phyloP scores from a whole-genome alignment of 768 basidiomycete species.

The Boletus speciosus region DNA sequence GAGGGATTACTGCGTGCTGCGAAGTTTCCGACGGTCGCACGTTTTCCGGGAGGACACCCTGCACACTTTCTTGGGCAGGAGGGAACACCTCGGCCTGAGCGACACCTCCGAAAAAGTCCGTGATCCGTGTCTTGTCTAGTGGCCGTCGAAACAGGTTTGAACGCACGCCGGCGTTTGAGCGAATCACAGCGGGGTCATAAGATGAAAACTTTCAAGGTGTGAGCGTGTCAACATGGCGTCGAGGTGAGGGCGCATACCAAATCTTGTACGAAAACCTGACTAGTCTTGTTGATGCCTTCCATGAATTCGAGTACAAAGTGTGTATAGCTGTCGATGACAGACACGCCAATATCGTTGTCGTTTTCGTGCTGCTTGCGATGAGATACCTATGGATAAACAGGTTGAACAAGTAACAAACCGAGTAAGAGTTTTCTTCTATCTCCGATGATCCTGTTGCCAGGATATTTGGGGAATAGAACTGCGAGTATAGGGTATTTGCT shows the following conservation, averaged over 20 bases:
- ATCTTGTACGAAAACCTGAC: slow-evolving; percentile 72
- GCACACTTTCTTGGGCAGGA: slow-evolving; percentile 1
- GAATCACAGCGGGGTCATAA: slow-evolving; percentile 71
- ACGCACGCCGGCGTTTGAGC: slow-evolving; percentile 87
- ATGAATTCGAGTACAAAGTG: slow-evolving; percentile 89
- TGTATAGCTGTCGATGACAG: slow-evolving; percentile 93
- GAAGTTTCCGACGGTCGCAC: neutral
- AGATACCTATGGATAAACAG: neutral
- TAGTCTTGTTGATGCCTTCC: slow-evolving; percentile 91
- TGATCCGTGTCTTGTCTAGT: slow-evolving; percentile 61
- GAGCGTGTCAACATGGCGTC: neutral
- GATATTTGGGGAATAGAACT: slow-evolving; percentile 91
- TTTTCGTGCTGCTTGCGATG: slow-evolving; percentile 67
- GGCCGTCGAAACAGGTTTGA: slow-evolving; percentile 73
- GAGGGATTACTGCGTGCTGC: neutral
- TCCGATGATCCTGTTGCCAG: slow-evolving; percentile 86
- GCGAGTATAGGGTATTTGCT: slow-evolving; percentile 92
- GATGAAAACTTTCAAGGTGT: slow-evolving; percentile 62
- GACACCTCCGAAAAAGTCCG: slow-evolving; percentile 89
- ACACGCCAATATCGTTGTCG: slow-evolving; percentile 91
- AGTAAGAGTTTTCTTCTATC: slow-evolving; percentile 89
- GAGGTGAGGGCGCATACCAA: slow-evolving; percentile 51
- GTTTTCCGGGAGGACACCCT: neutral
- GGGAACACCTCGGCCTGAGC: slow-evolving; percentile 71
- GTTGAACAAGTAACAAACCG: slow-evolving; percentile 48